These are phyloP conservation scores for Fagus sylvatica DNA, from an alignment of 306 rosid species.

Conservation along the genomic window DNA sequence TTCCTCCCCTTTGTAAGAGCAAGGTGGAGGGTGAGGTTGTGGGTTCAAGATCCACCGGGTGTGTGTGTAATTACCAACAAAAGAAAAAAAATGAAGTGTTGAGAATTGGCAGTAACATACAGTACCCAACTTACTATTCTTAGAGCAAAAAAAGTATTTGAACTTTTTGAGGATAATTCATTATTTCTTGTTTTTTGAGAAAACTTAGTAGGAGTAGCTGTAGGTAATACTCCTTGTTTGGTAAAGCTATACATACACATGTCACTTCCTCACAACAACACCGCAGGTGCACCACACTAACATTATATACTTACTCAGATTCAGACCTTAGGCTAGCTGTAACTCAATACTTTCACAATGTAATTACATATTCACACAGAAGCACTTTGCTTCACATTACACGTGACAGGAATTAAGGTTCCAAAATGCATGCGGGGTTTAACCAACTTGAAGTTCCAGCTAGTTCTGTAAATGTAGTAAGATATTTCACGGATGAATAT, in stretches of 20 bases:
- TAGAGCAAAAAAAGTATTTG: background rate
- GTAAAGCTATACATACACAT: background rate
- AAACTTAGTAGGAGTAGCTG: background rate
- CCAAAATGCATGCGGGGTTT: background rate
- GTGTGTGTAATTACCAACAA: too few relatives aligned
- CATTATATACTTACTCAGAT: background rate
- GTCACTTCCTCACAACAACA: background rate
- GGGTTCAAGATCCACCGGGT: too few relatives aligned
- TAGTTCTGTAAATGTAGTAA: background rate
- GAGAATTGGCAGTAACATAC: background rate
- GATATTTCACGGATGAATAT: background rate
- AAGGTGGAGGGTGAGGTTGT: too few relatives aligned
- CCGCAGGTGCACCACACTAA: background rate
- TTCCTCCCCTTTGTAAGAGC: too few relatives aligned
- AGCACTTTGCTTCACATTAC: background rate
- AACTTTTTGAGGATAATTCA: background rate
- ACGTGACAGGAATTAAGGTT: background rate
- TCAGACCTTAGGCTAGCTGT: background rate
- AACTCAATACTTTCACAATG: background rate
- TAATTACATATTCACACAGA: background rate
- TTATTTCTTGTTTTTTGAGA: background rate
- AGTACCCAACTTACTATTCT: background rate
- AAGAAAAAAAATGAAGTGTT: too few relatives aligned
- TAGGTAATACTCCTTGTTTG: background rate
- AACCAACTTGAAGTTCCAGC: background rate